phyloP scores from a whole-genome alignment of 305 asterid species.

The Solanum chacoense region DNA sequence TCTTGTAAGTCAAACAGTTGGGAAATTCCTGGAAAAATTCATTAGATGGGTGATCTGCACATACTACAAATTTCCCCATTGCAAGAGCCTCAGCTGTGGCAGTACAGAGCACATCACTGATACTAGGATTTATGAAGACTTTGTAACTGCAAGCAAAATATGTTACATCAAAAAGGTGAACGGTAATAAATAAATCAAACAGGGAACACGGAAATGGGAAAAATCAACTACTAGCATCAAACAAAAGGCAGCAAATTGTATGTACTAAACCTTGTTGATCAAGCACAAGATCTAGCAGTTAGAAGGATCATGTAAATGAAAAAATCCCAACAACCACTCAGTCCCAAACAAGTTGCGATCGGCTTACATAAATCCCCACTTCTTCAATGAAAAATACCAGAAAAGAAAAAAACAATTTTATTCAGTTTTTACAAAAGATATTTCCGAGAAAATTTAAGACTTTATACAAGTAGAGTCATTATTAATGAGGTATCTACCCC shows the following conservation, averaged over 20 bases:
- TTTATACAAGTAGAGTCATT: not conserved
- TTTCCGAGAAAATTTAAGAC: not conserved
- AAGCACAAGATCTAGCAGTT: not conserved
- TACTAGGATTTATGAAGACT: conserved; percentile 87
- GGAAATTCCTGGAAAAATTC: conserved; percentile 92
- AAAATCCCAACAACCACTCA: not conserved
- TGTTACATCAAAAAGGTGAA: not conserved
- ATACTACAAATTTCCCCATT: conserved; percentile 93
- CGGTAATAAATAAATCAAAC: not conserved
- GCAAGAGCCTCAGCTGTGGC: conserved; percentile 99
- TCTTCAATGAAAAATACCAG: not conserved
- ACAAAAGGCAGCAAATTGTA: not conserved
- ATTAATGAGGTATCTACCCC: not conserved
- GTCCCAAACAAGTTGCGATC: not conserved
- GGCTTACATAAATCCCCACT: not conserved
- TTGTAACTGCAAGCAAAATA: conserved; percentile 58
- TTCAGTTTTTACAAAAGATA: not conserved
- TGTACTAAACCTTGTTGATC: not conserved
- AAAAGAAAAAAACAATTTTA: not conserved
- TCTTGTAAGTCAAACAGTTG: conserved; percentile 78
- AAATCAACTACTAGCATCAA: not conserved
- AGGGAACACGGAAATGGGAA: not conserved
- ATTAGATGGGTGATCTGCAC: conserved; percentile 95
- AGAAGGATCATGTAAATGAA: not conserved
- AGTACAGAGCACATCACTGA: conserved; percentile 94